Percentiles rank a stretch among this genome's conserved stretches.
Conservation (phyloP, 2,329 filamentous ascomycete species). For the Xylariaceae sp. region DNA sequence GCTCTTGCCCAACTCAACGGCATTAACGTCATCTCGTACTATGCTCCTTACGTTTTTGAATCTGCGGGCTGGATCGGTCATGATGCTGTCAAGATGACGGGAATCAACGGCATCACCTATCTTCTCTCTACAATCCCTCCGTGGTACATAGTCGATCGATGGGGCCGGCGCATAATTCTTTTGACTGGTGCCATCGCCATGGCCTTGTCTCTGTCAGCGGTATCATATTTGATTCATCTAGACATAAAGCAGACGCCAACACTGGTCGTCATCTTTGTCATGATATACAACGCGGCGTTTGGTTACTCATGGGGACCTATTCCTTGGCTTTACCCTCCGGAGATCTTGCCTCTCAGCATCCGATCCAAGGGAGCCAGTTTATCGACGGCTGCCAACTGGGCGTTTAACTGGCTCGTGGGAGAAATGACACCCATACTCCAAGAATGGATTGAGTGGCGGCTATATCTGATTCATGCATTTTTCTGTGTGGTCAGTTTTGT, state of each 20-base stretch:
- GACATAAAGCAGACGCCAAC: constrained; percentile 74
- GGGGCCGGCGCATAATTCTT: constrained; percentile 84
- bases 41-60: constrained; percentile 93
- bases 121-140: constrained; percentile 88
- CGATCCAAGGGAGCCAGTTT: constrained; percentile 94
- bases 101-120: constrained; percentile 88
- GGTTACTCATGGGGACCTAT: constrained; percentile 95
- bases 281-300: constrained; percentile 97
- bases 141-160: constrained; percentile 93
- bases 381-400: constrained; percentile 96
- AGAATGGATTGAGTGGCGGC: constrained; percentile 85
- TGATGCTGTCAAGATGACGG: constrained; percentile 91
- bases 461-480: constrained; percentile 94
- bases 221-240: constrained; percentile 94
- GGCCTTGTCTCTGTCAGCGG: constrained; percentile 79
- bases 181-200: constrained; percentile 87
- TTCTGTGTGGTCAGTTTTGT: constrained; percentile 95
- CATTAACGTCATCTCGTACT: constrained; percentile 99
- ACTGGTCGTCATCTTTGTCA: constrained; percentile 88
- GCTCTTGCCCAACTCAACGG: constrained; percentile 94
- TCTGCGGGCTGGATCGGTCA: constrained; percentile 94
- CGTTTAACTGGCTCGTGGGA: constrained; percentile 95
- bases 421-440: constrained; percentile 93
- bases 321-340: constrained; percentile 97
- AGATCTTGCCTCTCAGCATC: constrained; percentile 94